Evolutionary conservation across 192 early-diverging fungal genomes (phyloP).

Genomic region (Coemansia sp.): DNA sequence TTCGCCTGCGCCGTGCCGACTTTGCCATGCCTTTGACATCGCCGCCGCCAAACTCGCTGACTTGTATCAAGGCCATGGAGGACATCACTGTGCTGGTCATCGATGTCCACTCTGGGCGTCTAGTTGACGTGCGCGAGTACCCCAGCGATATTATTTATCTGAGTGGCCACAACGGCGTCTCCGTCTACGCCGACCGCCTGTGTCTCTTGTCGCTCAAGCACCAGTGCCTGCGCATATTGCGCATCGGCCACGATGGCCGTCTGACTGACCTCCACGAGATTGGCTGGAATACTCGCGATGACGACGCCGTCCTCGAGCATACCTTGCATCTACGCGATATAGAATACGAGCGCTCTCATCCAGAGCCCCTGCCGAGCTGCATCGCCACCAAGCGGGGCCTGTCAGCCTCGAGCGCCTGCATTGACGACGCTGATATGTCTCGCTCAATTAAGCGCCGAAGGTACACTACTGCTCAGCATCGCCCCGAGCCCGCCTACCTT

Average conservation of each 20-base stretch:
- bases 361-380: background rate
- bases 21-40: background rate
- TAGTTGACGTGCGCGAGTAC: slow-evolving; percentile 45
- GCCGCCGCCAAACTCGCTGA: slow-evolving; percentile 25
- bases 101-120: slow-evolving; percentile 20
- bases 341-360: background rate
- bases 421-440: slow-evolving; percentile 22
- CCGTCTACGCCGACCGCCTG: slow-evolving; percentile 41
- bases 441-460: slow-evolving; percentile 19
- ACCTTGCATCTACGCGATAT: slow-evolving; percentile 27
- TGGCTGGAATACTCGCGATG: slow-evolving; percentile 51
- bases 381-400: background rate
- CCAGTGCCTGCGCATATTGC: slow-evolving; percentile 51
- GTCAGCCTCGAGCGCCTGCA: slow-evolving; percentile 14
- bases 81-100: slow-evolving; percentile 48
- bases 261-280: slow-evolving; percentile 43
- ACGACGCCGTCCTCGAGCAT: slow-evolving; percentile 42
- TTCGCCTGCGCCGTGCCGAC: slow-evolving; percentile 21
- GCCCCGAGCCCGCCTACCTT: background rate
- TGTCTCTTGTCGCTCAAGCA: slow-evolving; percentile 49
- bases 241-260: slow-evolving; percentile 25
- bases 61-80: slow-evolving; percentile 40
- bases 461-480: too few relatives aligned
- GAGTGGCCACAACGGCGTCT: slow-evolving; percentile 49
- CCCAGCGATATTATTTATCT: slow-evolving; percentile 44